Evolutionary conservation across 75 land plant genomes (phyloP).

Genomic region (Ceratopteris richardii): DNA sequence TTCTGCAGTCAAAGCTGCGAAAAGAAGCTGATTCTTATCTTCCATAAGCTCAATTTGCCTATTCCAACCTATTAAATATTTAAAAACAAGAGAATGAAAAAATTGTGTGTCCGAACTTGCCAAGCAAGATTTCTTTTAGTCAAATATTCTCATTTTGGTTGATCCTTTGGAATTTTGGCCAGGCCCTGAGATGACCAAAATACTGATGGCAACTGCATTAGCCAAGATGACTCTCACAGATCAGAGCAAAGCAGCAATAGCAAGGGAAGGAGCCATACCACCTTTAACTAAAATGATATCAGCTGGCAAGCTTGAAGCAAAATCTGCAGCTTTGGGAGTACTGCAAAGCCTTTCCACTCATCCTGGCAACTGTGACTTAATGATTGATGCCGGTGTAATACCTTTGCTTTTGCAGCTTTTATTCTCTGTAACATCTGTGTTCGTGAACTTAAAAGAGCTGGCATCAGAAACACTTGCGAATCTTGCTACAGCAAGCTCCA

Average conservation of each 20-base stretch:
- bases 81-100: no score
- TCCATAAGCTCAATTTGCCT: no score
- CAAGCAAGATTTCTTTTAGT: no score
- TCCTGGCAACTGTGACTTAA: slow-evolving; percentile 38
- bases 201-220: slow-evolving; percentile 54
- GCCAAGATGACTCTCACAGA: slow-evolving; percentile 56
- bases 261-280: slow-evolving; percentile 40
- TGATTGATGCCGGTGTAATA: slow-evolving; percentile 46
- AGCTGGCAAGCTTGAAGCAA: slow-evolving; percentile 29
- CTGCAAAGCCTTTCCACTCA: slow-evolving; percentile 49
- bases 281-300: slow-evolving; percentile 52
- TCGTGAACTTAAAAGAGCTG: slow-evolving; percentile 36
- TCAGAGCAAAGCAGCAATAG: slow-evolving; percentile 37
- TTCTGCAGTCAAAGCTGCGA: no score
- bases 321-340: slow-evolving; percentile 42
- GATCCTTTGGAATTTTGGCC: no score
- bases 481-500: slow-evolving; percentile 31
- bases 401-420: slow-evolving; percentile 42
- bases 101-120: no score
- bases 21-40: no score
- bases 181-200: slow-evolving; percentile 48
- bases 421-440: slow-evolving; percentile 24
- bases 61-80: no score
- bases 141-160: no score
- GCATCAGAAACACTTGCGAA: slow-evolving; percentile 52